Percentiles rank a stretch among this genome's conserved stretches.
phyloP scores from a whole-genome alignment of 257 asterid genomes.

The Nicotiana sylvestris region DNA sequence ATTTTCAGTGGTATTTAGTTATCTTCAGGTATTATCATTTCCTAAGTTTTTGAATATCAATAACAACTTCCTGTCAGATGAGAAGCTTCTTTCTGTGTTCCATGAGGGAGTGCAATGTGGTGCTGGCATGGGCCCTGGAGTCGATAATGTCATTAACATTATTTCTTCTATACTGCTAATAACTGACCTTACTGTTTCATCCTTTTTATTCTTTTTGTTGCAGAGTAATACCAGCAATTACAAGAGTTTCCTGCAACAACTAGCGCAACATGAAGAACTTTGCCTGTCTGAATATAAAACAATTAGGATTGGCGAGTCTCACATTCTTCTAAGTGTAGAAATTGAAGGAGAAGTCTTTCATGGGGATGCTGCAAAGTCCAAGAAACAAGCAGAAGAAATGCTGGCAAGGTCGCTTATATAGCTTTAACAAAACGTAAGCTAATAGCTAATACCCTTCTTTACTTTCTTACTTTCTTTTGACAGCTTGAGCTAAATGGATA shows the following conservation, averaged over 20 bases:
- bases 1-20: no score
- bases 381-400: no score
- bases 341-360: slow-evolving; percentile 16
- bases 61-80: no score
- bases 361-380: no score
- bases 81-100: slow-evolving; percentile 44
- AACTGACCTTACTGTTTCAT: background rate
- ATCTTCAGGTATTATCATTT: no score
- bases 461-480: no score
- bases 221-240: slow-evolving; percentile 25
- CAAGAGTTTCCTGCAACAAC: slow-evolving; percentile 40
- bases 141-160: background rate
- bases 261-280: slow-evolving; percentile 26
- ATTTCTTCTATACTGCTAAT: no score
- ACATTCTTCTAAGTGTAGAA: slow-evolving; percentile 33
- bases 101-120: slow-evolving; percentile 92
- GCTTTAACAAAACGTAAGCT: no score
- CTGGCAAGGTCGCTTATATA: no score
- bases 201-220: background rate
- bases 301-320: background rate
- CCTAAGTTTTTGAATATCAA: no score
- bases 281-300: slow-evolving; percentile 19
- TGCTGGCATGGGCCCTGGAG: slow-evolving; percentile 96
- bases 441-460: no score
- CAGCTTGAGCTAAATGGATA: no score